These are phyloP conservation scores for Colletotrichum scovillei DNA, from an alignment of 2,329 filamentous ascomycete species.

Conservation along the genomic window DNA sequence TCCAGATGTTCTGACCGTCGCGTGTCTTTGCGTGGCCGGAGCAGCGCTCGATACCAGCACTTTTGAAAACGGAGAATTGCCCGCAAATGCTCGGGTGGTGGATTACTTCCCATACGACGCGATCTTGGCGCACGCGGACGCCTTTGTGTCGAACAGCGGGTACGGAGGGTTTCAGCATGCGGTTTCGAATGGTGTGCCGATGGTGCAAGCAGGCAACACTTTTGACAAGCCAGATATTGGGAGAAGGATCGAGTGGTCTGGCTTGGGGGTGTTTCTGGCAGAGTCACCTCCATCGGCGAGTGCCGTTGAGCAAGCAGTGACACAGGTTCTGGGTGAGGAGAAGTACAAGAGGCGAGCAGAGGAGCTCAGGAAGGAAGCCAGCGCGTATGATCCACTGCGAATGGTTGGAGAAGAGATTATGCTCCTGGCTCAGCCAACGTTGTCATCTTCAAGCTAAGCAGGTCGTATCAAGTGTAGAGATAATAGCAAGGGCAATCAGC, in stretches of 20 bases:
- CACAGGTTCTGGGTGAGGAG: conserved; percentile 35
- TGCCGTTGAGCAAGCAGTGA: conserved; percentile 35
- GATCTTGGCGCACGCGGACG: conserved; percentile 54
- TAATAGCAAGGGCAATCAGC: too few relatives aligned
- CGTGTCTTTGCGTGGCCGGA: conserved; percentile 4
- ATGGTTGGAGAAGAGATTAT: conserved; percentile 15
- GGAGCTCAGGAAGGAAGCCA: conserved; percentile 37
- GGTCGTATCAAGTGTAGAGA: not conserved
- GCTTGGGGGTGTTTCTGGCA: conserved; percentile 29
- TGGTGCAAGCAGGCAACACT: conserved; percentile 56
- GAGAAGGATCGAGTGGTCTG: conserved; percentile 38
- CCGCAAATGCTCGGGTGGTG: conserved; percentile 54
- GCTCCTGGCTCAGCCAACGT: not conserved
- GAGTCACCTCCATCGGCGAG: conserved; percentile 44
- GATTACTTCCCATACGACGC: conserved; percentile 62
- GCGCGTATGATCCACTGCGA: not conserved
- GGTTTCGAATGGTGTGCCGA: conserved; percentile 56
- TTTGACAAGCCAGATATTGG: conserved; percentile 49
- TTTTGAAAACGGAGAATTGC: conserved; percentile 43
- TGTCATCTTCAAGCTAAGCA: not conserved
- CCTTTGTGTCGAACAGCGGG: conserved; percentile 61
- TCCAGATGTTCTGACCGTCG: conserved; percentile 49
- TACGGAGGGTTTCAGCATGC: conserved; percentile 60
- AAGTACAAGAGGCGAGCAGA: conserved; percentile 37
- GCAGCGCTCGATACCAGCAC: not conserved